Evolutionary conservation across 805 yeast species (phyloP).

Genomic region (Saccharomycopsis malanga): DNA sequence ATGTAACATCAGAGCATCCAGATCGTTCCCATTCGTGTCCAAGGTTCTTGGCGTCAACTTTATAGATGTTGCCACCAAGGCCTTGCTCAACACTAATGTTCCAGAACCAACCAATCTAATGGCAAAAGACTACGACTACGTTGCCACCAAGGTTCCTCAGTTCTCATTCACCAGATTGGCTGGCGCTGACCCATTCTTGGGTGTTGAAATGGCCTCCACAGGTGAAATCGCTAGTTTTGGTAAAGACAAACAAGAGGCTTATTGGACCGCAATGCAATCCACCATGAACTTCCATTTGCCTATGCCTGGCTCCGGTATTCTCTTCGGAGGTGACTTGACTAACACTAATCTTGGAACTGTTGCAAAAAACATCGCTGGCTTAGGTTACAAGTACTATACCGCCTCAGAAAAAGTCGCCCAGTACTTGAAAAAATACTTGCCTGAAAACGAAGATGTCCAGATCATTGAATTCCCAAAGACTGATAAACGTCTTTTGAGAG

Average conservation of each 20-base stretch:
- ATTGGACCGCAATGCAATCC: constrained; percentile 95
- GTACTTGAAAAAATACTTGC: constrained; percentile 50
- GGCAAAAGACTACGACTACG: constrained; percentile 67
- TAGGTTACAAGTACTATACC: constrained; percentile 78
- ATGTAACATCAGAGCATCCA: constrained; percentile 96
- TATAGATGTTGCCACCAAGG: constrained; percentile 89
- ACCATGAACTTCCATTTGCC: constrained; percentile 97
- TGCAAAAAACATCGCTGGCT: constrained; percentile 56
- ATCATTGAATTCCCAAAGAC: constrained; percentile 86
- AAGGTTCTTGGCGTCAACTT: constrained; percentile 93
- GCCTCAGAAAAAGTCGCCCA: constrained; percentile 67
- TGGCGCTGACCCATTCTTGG: constrained; percentile 98
- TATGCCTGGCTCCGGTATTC: constrained; percentile 77
- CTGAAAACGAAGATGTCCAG: constrained; percentile 32
- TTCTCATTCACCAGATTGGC: constrained; percentile 97
- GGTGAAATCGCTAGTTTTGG: constrained; percentile 99
- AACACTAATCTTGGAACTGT: constrained; percentile 66
- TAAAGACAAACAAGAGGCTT: constrained; percentile 74
- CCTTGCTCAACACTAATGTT: constrained; percentile 65
- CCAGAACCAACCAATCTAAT: constrained; percentile 81
- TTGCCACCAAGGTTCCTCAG: constrained; percentile 97
- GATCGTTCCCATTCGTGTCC: constrained; percentile 98
- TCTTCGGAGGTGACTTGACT: constrained; percentile 90
- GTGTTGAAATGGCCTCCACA: constrained; percentile 98
- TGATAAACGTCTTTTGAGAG: constrained; percentile 89